Evolutionary conservation across 139 green algal genomes (phyloP).

Genomic region (Volvox africanus): DNA sequence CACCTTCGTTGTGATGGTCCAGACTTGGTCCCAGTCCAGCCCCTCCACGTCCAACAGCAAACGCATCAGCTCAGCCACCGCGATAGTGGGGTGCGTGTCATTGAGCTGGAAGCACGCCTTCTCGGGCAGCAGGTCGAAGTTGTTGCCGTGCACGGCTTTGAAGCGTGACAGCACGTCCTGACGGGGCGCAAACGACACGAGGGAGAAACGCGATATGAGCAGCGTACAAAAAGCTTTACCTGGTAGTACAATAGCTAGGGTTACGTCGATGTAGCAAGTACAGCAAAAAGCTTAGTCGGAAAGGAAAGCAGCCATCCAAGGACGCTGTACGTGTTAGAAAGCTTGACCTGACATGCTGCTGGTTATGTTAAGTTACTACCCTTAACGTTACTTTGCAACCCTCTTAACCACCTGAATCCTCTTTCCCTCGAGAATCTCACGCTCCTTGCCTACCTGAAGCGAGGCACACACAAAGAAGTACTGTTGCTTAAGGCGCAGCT

Average conservation of each 20-base stretch:
- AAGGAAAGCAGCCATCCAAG: too few species aligned
- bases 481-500: conserved; percentile 99
- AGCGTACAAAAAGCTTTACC: too few species aligned
- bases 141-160: conserved; percentile 75
- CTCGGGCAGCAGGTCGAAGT: conserved; percentile 81
- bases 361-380: too few species aligned
- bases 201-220: not conserved
- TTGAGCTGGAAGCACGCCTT: conserved; percentile 98
- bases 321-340: too few species aligned
- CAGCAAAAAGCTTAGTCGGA: too few species aligned
- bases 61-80: conserved; percentile 96
- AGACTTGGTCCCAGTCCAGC: conserved; percentile 90
- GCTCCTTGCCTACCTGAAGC: conserved; percentile 83
- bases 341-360: too few species aligned
- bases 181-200: not conserved
- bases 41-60: conserved; percentile 96
- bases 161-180: conserved; percentile 82
- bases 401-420: too few species aligned
- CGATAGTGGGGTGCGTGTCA: conserved; percentile 98
- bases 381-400: too few species aligned
- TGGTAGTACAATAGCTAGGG: too few species aligned
- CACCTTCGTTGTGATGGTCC: conserved; percentile 88
- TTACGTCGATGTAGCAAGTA: too few species aligned
- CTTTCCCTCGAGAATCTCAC: not conserved
- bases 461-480: conserved; percentile 98